Base-by-base conservation (phyloP, 345 rosid genomes). In the Mangifera indica region DNA sequence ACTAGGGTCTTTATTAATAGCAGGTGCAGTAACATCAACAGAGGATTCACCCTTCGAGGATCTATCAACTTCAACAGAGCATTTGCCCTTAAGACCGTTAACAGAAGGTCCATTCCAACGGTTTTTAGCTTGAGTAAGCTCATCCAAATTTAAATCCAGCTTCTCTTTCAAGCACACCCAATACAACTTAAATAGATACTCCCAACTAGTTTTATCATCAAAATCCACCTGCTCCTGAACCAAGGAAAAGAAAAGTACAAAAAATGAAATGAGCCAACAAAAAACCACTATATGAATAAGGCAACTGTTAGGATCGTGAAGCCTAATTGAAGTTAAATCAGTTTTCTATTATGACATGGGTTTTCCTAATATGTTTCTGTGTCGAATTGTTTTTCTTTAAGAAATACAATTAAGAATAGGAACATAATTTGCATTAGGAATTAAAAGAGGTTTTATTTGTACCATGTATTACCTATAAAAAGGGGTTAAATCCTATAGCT, bases 201-300 rank as follows among this genome's bases (percentile, higher is more conserved):
- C 98, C 98, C 98, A 95, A 85, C 98, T 95, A 76, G 79, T 84
- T 79, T 84, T 84, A 78, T 95, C 99, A 79, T 95, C 99, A 83
- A 95, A 95, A 82, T 94, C 97, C 82, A 94, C 98, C 81, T 88
- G 87, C 79, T 90, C 93, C 98, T 94, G 86, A 67, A 71, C 25
- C 78, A 11, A 61, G 49, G n/a, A 66, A 70, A 69, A 45, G 11
- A 17, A 45, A 59, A 37, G 22, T 34, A 63, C 13, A 58, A 46
- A 20, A 66, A 60, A 18, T 5, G 13, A 13, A 49, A 55, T 76
- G 58, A 48, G 29, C 15, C 26, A 14, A 54, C 15, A 2, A 37
- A 62, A 10, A 40, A 55, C 11, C 17, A 9, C 57, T n/a, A 64
- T 10, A 29, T 17, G 54, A 26, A 65, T 53, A 12, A 52, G 45